Evolutionary conservation across 2,329 filamentous ascomycete species (phyloP), one percentile per base, ranked within the genome.

Genomic region (Ophiostoma ulmi): DNA sequence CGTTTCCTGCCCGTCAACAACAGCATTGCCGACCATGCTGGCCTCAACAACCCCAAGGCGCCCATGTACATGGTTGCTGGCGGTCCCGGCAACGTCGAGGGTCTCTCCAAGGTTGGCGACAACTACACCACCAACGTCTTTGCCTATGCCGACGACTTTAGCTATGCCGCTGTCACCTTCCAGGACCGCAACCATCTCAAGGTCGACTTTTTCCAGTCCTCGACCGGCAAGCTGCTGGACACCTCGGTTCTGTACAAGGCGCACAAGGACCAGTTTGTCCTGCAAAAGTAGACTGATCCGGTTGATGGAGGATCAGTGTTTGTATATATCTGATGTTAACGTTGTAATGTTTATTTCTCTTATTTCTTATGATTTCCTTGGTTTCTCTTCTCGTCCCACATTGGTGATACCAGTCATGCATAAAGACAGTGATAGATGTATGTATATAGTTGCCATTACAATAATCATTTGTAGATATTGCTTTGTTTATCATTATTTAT

Each of bases 51-150:
- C 74, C 80, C 80, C 13, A 72, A 69, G 22, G 78, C 78, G 7
- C 85, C 86, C 0, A 82, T 85, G 81, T 88, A 88, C 72, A 84
- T 85, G 64, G 79, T 87, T 8, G 82, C 84, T 2, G 85, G 85
- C 3, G 86, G 84, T 0, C 81, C 85, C 0, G 86, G 86, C 2
- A 87, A 86, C 69, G 84, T 87, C 69, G 85, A 88, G 75, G 85
- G 84, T 0, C 72, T 86, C 68, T 80, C 75, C 41, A 68, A 74
- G 1, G 78, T 86, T 0, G 84, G 83, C 3, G 75, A 55, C 0
- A 81, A 83, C 71, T 77, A 78, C 3, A 75, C 79, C 14, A 81
- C 78, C 39, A 86, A 83, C 61, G 80, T 78, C 2, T 85, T 84
- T 72, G 83, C 82, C 2, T 85, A 85, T 70, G 83, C 78, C 0